Conservation (phyloP, 441 rosid species). For the Arabidopsis lyrata region DNA sequence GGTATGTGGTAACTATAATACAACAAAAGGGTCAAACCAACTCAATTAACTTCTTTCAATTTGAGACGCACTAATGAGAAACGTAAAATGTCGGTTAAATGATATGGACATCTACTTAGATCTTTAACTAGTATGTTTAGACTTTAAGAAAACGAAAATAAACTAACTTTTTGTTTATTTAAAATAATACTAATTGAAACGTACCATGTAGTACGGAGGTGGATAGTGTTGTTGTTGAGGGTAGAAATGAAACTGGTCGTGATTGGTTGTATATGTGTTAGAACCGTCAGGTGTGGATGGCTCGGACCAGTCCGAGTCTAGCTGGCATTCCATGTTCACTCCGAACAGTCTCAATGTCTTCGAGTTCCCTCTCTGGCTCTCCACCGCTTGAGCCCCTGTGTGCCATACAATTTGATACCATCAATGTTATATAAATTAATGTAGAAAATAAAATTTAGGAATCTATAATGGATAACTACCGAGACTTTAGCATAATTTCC, state of each 20-base stretch:
- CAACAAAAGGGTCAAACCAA: conserved; percentile 27
- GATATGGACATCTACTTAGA: conserved; percentile 18
- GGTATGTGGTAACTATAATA: neutral
- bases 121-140: conserved; percentile 51
- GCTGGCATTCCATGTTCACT: conserved; percentile 87
- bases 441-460: neutral
- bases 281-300: conserved; percentile 70
- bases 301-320: conserved; percentile 61
- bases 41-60: conserved; percentile 29
- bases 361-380: conserved; percentile 58
- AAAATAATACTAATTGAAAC: conserved; percentile 2
- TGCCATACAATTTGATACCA: neutral
- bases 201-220: conserved; percentile 61
- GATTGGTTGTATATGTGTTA: conserved; percentile 46
- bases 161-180: neutral
- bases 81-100: conserved; percentile 35
- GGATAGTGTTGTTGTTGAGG: conserved; percentile 46
- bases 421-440: neutral
- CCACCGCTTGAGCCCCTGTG: conserved; percentile 31
- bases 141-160: conserved; percentile 35
- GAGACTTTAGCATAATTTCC: conserved; percentile 16
- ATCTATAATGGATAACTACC: conserved; percentile 27
- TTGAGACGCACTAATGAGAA: conserved; percentile 49
- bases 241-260: conserved; percentile 45
- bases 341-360: conserved; percentile 87